phyloP scores from a whole-genome alignment of 2,329 filamentous ascomycete genomes.

The Pezicula radicicola region DNA sequence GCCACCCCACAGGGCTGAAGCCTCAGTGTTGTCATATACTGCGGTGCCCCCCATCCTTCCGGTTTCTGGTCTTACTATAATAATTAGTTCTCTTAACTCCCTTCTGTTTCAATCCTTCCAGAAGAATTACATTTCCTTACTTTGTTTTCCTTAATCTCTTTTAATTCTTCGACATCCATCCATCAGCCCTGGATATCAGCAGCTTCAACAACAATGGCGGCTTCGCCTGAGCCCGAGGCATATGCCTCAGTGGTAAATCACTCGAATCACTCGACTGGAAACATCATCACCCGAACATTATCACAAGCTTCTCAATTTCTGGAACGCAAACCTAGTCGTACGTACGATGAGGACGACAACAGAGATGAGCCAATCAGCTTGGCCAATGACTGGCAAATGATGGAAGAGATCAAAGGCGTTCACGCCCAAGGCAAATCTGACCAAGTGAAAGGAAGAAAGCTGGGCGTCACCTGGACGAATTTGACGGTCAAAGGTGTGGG shows the following conservation, averaged over 20 bases:
- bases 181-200: no score
- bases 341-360: conserved; percentile 19
- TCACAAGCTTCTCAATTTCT: background rate
- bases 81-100: no score
- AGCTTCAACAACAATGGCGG: background rate
- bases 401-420: conserved; percentile 23
- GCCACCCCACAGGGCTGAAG: no score
- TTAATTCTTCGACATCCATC: no score
- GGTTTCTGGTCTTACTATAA: no score
- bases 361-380: conserved; percentile 12
- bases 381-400: conserved; percentile 22
- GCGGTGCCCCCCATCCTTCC: no score
- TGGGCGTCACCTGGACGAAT: conserved; percentile 28
- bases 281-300: background rate
- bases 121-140: no score
- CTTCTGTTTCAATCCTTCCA: no score
- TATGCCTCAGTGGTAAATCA: background rate
- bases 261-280: background rate
- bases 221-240: background rate
- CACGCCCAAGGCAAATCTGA: conserved; percentile 20
- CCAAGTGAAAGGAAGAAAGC: conserved; percentile 14
- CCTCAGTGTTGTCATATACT: no score
- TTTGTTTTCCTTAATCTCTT: no score
- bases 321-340: conserved; percentile 5
- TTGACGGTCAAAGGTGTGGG: conserved; percentile 27